Conservation (phyloP, 352 stramenopile genomes). For the Phytophthora crassamura region DNA sequence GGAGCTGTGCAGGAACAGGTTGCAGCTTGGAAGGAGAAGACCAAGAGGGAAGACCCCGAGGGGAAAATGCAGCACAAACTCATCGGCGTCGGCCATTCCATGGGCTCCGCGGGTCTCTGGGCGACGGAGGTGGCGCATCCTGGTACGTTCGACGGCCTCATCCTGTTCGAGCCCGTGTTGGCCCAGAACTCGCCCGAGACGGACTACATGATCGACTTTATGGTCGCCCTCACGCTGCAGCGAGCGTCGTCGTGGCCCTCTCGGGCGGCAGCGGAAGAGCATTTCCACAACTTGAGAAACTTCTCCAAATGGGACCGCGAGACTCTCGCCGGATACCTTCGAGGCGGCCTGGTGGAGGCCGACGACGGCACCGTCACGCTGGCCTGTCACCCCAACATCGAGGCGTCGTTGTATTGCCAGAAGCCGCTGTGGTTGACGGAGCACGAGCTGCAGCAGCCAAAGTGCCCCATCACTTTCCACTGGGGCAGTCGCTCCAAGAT, state of each 20-base stretch:
- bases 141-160: constrained; percentile 56
- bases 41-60: constrained; percentile 15
- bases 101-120: constrained; percentile 50
- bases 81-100: constrained; percentile 57
- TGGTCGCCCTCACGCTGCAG: constrained; percentile 42
- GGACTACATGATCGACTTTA: constrained; percentile 43
- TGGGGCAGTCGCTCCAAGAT: constrained; percentile 56
- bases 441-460: constrained; percentile 41
- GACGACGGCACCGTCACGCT: constrained; percentile 38
- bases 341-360: constrained; percentile 33
- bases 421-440: constrained; percentile 41
- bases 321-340: constrained; percentile 34
- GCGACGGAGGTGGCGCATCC: constrained; percentile 43
- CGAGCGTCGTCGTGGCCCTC: constrained; percentile 40
- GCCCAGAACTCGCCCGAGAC: constrained; percentile 36
- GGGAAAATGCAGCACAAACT: constrained; percentile 30
- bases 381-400: constrained; percentile 49
- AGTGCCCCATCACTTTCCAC: constrained; percentile 51
- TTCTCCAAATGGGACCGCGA: constrained; percentile 51
- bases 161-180: constrained; percentile 59
- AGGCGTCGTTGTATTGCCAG: constrained; percentile 55
- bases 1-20: constrained; percentile 35
- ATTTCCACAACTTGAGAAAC: constrained; percentile 40
- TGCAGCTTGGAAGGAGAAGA: constrained; percentile 33
- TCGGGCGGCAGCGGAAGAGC: constrained; percentile 33